phyloP scores from a whole-genome alignment of 1,284 basidiomycete genomes.

The Trichosporon sp. region DNA sequence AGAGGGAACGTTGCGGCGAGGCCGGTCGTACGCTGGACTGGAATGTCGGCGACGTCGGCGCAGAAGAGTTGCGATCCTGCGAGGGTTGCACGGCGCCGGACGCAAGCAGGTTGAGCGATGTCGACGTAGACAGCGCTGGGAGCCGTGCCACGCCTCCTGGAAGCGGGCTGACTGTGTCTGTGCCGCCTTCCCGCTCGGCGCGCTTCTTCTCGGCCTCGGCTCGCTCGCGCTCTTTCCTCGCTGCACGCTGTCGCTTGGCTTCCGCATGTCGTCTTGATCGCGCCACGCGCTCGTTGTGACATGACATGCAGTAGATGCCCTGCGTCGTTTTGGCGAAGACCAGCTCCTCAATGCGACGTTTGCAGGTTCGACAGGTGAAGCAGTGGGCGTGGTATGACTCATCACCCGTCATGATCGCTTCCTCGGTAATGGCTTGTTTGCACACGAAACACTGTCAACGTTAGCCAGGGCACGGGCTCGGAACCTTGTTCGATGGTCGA shows the following conservation, averaged over 20 bases:
- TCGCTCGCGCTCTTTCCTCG: slow-evolving; percentile 49
- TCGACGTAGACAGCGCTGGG: slow-evolving; percentile 23
- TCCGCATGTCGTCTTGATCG: slow-evolving; percentile 87
- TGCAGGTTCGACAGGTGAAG: slow-evolving; percentile 96
- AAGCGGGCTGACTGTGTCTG: slow-evolving; percentile 9
- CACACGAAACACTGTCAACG: slow-evolving; percentile 76
- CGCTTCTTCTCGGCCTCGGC: slow-evolving; percentile 36
- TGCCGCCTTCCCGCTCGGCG: slow-evolving; percentile 15
- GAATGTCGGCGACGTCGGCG: slow-evolving; percentile 21
- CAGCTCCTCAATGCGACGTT: slow-evolving; percentile 91
- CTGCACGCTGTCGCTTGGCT: slow-evolving; percentile 61
- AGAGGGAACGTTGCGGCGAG: neutral
- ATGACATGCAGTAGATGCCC: slow-evolving; percentile 98
- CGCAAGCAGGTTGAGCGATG: slow-evolving; percentile 29
- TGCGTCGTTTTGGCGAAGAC: slow-evolving; percentile 98
- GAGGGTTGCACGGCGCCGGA: slow-evolving; percentile 15
- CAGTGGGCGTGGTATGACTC: slow-evolving; percentile 98
- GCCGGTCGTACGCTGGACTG: slow-evolving; percentile 7
- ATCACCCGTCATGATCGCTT: slow-evolving; percentile 98
- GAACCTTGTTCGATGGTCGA: neutral
- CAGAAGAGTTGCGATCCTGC: slow-evolving; percentile 19
- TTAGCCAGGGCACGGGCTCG: slow-evolving; percentile 8
- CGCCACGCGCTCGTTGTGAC: slow-evolving; percentile 95
- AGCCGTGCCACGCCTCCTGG: neutral
- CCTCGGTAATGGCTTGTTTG: slow-evolving; percentile 86